Percentiles rank a stretch among this genome's conserved stretches.
These are phyloP conservation scores for Soucietia sequanensis DNA, from an alignment of 805 yeast genomes.

Conservation along the genomic window DNA sequence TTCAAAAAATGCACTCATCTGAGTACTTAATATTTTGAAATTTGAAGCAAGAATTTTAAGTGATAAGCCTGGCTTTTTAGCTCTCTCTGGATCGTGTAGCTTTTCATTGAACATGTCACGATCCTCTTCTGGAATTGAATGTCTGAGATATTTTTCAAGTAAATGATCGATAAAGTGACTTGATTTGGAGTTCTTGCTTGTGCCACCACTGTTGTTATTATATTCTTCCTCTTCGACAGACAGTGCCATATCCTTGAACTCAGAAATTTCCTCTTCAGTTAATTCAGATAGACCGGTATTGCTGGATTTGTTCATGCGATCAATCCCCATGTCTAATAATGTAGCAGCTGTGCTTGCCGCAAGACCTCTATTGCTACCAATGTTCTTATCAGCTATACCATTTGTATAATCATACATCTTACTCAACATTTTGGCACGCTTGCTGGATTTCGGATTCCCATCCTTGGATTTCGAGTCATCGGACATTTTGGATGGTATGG, in stretches of 20 bases:
- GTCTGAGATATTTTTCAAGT: conserved; percentile 51
- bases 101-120: conserved; percentile 41
- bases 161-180: conserved; percentile 59
- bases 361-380: conserved; percentile 27
- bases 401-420: conserved; percentile 23
- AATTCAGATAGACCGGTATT: conserved; percentile 6
- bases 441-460: conserved; percentile 10
- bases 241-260: conserved; percentile 25
- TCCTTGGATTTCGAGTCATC: too few species aligned
- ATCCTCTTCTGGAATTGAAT: conserved; percentile 50
- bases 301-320: conserved; percentile 15
- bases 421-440: conserved; percentile 14
- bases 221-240: conserved; percentile 25
- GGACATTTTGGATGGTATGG: too few species aligned
- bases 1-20: conserved; percentile 56
- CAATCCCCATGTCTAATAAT: conserved; percentile 31
- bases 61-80: conserved; percentile 53
- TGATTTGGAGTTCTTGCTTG: conserved; percentile 11
- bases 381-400: conserved; percentile 21
- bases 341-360: conserved; percentile 40
- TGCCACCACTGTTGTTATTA: conserved; percentile 5
- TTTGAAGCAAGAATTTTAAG: conserved; percentile 55
- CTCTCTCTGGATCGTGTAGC: conserved; percentile 44
- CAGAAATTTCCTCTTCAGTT: conserved; percentile 27
- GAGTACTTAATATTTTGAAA: conserved; percentile 53